These are phyloP conservation scores for Abortiporus biennis DNA, from an alignment of 1,284 basidiomycete genomes.

Conservation along the genomic window DNA sequence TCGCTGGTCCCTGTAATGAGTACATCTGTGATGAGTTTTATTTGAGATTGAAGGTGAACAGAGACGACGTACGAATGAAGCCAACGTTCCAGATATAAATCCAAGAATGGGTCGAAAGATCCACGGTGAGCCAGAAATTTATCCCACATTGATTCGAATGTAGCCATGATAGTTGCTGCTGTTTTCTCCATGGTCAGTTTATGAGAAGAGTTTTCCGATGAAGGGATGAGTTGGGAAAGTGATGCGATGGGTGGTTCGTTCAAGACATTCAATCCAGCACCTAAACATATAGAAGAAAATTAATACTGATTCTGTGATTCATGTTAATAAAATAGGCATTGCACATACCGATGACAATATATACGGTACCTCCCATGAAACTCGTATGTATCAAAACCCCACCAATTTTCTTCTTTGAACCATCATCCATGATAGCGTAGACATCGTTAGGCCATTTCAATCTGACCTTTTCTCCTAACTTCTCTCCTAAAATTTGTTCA, in stretches of 20 bases:
- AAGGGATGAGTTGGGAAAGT: constrained; percentile 61
- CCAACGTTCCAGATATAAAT: constrained; percentile 77
- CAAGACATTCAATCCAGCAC: constrained; percentile 87
- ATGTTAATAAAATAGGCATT: constrained; percentile 1
- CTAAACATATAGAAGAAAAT: constrained; percentile 35
- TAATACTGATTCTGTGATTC: background rate
- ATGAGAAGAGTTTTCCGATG: constrained; percentile 20
- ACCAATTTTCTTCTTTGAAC: constrained; percentile 70
- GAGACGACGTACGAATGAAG: constrained; percentile 76
- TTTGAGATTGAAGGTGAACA: background rate
- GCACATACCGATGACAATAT: constrained; percentile 78
- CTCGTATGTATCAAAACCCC: constrained; percentile 91
- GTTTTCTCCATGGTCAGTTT: constrained; percentile 69
- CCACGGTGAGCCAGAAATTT: constrained; percentile 60
- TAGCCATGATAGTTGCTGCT: constrained; percentile 70
- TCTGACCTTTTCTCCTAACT: constrained; percentile 54
- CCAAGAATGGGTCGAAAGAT: constrained; percentile 73
- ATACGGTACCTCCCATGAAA: constrained; percentile 67
- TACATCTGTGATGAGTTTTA: background rate
- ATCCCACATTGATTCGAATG: constrained; percentile 78
- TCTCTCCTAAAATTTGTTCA: constrained; percentile 39
- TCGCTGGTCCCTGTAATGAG: constrained; percentile 65
- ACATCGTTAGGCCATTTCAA: constrained; percentile 99
- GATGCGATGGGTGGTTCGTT: constrained; percentile 84
- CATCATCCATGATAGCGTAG: constrained; percentile 61